Conservation (phyloP, 2,329 filamentous ascomycete species). For the Geoglossum cookeanum region DNA sequence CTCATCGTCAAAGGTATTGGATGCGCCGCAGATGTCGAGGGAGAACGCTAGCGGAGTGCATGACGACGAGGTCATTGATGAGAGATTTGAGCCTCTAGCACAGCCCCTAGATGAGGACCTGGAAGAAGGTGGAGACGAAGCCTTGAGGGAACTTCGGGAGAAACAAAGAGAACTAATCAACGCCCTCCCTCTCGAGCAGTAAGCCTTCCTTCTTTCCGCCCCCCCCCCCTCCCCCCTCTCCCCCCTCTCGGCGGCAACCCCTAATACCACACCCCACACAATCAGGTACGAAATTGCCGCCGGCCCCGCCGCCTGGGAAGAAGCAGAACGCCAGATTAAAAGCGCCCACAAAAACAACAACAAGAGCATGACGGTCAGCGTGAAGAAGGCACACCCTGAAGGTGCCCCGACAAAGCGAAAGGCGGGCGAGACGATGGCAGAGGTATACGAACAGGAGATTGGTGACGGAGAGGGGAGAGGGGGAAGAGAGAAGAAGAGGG, state of each 20-base stretch:
- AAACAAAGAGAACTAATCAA: constrained; percentile 81
- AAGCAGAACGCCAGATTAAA: constrained; percentile 55
- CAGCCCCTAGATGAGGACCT: constrained; percentile 62
- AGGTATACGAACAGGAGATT: constrained; percentile 17
- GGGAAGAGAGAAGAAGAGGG: neutral
- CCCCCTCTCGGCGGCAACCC: neutral
- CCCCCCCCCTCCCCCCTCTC: neutral
- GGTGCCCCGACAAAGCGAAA: constrained; percentile 42
- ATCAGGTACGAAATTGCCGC: constrained; percentile 26
- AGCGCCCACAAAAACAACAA: constrained; percentile 30
- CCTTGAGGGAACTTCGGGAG: constrained; percentile 48
- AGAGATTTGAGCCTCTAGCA: constrained; percentile 48
- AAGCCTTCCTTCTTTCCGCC: constrained; percentile 21
- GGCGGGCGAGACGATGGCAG: constrained; percentile 34
- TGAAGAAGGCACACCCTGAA: constrained; percentile 42
- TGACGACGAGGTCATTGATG: constrained; percentile 47
- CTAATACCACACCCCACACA: neutral
- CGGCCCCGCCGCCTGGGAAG: constrained; percentile 32
- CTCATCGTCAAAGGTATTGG: constrained; percentile 20
- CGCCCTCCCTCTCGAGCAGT: constrained; percentile 73
- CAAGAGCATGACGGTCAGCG: constrained; percentile 49
- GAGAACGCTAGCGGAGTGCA: constrained; percentile 37
- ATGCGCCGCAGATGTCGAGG: constrained; percentile 7
- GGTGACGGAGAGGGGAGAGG: neutral
- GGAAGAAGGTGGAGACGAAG: constrained; percentile 62